These are phyloP conservation scores for Paracamarosporium sp. DNA, from an alignment of 2,329 filamentous ascomycete species.

Conservation along the genomic window DNA sequence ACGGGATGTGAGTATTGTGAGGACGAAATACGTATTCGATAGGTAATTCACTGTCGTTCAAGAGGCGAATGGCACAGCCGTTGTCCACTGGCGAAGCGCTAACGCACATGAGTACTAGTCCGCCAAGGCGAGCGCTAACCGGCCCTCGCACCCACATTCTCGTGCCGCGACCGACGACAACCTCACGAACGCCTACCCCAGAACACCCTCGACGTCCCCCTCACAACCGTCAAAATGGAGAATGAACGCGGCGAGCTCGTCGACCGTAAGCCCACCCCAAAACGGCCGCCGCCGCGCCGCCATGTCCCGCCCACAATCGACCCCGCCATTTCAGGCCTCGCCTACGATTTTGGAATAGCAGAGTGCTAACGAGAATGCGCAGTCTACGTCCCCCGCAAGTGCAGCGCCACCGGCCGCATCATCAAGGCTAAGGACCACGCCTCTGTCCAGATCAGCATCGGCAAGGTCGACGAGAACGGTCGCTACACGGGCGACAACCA, in stretches of 20 bases:
- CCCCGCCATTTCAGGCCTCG: background rate
- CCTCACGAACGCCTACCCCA: slow-evolving; percentile 31
- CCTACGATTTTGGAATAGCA: no score
- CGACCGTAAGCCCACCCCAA: slow-evolving; percentile 61
- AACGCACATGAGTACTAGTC: background rate
- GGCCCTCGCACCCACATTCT: background rate
- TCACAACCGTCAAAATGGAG: slow-evolving; percentile 77
- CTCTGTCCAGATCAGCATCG: slow-evolving; percentile 94
- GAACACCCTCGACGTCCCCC: slow-evolving; percentile 28
- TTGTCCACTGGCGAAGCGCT: background rate
- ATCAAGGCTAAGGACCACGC: slow-evolving; percentile 99
- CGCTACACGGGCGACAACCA: slow-evolving; percentile 97
- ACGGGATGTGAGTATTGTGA: no score
- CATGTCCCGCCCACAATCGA: background rate
- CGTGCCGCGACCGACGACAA: slow-evolving; percentile 18
- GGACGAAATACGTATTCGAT: no score
- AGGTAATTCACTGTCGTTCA: no score
- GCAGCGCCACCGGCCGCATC: slow-evolving; percentile 19
- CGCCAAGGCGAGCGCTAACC: background rate
- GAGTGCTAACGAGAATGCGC: slow-evolving; percentile 22
- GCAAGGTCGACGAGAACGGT: slow-evolving; percentile 94
- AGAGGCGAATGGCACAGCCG: no score
- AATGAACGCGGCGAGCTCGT: slow-evolving; percentile 99
- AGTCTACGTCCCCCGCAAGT: slow-evolving; percentile 44
- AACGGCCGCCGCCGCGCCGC: background rate